Conservation (phyloP, 352 stramenopile species). For the Aphanomyces cochlioides region DNA sequence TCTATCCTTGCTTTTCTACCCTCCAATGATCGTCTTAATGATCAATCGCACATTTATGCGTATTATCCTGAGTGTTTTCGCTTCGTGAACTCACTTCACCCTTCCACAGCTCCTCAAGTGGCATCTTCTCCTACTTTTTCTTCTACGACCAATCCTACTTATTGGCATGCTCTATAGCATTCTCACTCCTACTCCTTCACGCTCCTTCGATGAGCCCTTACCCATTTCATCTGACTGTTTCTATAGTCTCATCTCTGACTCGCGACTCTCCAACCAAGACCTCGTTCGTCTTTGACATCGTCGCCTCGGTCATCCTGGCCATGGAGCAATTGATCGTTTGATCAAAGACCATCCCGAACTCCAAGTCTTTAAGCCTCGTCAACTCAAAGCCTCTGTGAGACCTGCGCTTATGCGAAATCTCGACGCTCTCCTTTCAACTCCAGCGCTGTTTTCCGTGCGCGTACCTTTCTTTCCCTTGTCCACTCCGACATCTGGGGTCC, state of each 20-base stretch:
- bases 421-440: not conserved
- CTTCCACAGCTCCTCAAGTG: not conserved
- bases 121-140: not conserved
- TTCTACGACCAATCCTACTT: not conserved
- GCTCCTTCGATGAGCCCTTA: not conserved
- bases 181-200: not conserved
- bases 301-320: not conserved
- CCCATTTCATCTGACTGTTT: slow-evolving; percentile 1
- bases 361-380: not conserved
- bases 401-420: not conserved
- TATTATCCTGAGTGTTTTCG: not conserved
- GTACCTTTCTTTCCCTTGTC: not conserved
- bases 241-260: not conserved
- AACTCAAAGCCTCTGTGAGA: not conserved
- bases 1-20: not conserved
- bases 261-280: not conserved
- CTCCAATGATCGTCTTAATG: not conserved
- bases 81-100: not conserved
- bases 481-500: not conserved
- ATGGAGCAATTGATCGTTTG: not conserved
- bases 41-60: slow-evolving; percentile 5
- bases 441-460: not conserved
- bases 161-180: not conserved
- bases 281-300: not conserved
- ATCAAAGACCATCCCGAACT: not conserved